These are phyloP conservation scores for Graphilbum fragrans DNA, from an alignment of 2,329 filamentous ascomycete genomes.

Conservation along the genomic window DNA sequence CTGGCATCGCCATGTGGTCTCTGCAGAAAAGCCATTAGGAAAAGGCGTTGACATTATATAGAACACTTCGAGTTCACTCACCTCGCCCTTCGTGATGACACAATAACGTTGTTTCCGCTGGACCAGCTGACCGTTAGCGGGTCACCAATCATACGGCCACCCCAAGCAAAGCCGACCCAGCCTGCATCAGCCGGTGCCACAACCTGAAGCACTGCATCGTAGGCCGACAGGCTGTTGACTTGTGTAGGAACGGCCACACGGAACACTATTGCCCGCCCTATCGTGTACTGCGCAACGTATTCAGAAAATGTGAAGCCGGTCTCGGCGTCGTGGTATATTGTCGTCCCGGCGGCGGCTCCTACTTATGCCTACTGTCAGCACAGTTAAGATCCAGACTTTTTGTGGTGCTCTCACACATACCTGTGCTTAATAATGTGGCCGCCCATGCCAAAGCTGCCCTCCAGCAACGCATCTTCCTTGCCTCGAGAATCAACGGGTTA, in stretches of 20 bases:
- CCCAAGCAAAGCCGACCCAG: slow-evolving; percentile 13
- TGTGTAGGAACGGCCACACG: slow-evolving; percentile 8
- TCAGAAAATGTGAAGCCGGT: slow-evolving; percentile 13
- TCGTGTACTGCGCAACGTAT: slow-evolving; percentile 4
- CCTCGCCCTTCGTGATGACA: slow-evolving; percentile 5
- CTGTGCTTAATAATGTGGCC: too few relatives aligned
- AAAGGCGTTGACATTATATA: not conserved
- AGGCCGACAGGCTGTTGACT: slow-evolving; percentile 8
- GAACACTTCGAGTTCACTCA: too few relatives aligned
- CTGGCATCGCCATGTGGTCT: slow-evolving; percentile 7
- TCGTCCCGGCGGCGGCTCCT: slow-evolving; percentile 4
- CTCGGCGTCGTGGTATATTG: slow-evolving; percentile 14
- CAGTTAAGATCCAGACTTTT: too few relatives aligned
- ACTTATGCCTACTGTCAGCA: too few relatives aligned
- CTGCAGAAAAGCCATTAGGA: not conserved
- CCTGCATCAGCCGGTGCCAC: slow-evolving; percentile 9
- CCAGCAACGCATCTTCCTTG: too few relatives aligned
- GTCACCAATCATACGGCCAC: slow-evolving; percentile 11
- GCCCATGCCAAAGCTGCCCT: too few relatives aligned
- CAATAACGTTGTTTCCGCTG: slow-evolving; percentile 5
- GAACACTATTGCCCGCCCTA: slow-evolving; percentile 4
- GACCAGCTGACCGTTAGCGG: slow-evolving; percentile 12
- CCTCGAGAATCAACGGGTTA: too few relatives aligned
- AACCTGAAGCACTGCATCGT: slow-evolving; percentile 13
- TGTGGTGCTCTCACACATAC: too few relatives aligned